Percentiles rank a stretch among this genome's conserved stretches.
Conservation (phyloP, 1,284 basidiomycete species). For the Psilocybe mexicana region DNA sequence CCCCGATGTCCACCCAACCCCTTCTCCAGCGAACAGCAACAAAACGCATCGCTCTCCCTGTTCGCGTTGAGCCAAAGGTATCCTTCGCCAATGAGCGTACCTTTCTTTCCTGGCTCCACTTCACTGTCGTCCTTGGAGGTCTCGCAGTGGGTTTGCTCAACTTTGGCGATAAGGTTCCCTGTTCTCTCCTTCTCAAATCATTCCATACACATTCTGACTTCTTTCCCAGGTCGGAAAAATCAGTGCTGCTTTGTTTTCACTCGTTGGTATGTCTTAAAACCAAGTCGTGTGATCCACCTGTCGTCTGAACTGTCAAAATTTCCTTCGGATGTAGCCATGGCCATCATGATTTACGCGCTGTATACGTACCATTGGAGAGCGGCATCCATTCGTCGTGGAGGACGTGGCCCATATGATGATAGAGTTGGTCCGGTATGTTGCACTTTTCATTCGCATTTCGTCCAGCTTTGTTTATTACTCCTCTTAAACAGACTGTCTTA, state of each 20-base stretch:
- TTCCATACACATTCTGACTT: background rate
- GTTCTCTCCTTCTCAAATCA: background rate
- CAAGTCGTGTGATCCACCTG: background rate
- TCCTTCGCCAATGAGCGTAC: constrained; percentile 96
- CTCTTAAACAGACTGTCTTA: constrained; percentile 68
- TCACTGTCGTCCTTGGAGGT: constrained; percentile 92
- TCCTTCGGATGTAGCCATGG: constrained; percentile 68
- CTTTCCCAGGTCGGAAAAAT: constrained; percentile 78
- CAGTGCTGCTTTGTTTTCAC: constrained; percentile 90
- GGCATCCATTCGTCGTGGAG: constrained; percentile 87
- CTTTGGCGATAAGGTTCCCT: constrained; percentile 87
- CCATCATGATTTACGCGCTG: constrained; percentile 94
- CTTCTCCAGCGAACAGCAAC: constrained; percentile 94
- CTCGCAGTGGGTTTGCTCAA: constrained; percentile 96
- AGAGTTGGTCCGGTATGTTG: constrained; percentile 67
- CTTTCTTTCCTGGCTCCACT: constrained; percentile 95
- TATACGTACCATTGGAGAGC: constrained; percentile 98
- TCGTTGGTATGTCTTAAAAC: constrained; percentile 68
- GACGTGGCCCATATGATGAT: constrained; percentile 96
- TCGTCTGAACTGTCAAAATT: background rate
- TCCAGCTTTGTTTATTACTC: constrained; percentile 2
- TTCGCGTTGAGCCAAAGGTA: constrained; percentile 92
- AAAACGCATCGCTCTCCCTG: constrained; percentile 93
- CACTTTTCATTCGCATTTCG: constrained; percentile 12
- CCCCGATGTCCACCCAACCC: constrained; percentile 92